These are phyloP conservation scores for Cutaneotrichosporon cutaneum DNA, from an alignment of 1,284 basidiomycete genomes.

Conservation along the genomic window DNA sequence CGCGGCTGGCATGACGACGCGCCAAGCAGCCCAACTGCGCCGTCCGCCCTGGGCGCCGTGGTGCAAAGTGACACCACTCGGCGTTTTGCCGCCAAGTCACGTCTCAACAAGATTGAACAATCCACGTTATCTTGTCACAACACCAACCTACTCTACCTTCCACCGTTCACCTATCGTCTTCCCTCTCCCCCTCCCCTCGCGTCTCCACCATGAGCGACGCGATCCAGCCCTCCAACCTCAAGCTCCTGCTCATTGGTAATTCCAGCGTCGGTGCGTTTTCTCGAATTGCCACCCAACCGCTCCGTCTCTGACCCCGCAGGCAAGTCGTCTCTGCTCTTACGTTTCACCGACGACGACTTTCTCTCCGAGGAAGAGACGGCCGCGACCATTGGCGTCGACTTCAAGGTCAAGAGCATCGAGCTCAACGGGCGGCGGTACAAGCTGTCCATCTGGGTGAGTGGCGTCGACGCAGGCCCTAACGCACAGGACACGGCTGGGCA, in stretches of 20 bases:
- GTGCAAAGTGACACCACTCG: not conserved
- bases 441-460: conserved; percentile 58
- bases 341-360: conserved; percentile 97
- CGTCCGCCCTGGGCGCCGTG: too few species aligned
- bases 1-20: too few species aligned
- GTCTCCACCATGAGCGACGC: conserved; percentile 6
- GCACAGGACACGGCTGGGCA: conserved; percentile 89
- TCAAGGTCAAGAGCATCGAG: conserved; percentile 57
- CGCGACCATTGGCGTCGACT: conserved; percentile 73
- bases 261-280: conserved; percentile 80
- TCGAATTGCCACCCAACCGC: conserved; percentile 5
- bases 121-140: not conserved
- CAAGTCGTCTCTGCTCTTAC: conserved; percentile 75
- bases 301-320: conserved; percentile 29
- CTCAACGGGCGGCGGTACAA: conserved; percentile 57
- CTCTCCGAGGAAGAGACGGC: conserved; percentile 89
- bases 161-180: too few species aligned
- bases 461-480: not conserved
- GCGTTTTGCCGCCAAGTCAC: not conserved
- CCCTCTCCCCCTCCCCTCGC: not conserved
- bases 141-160: too few species aligned
- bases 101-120: not conserved
- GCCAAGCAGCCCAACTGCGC: too few species aligned
- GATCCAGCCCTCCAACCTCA: conserved; percentile 48
- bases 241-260: conserved; percentile 65